Base-by-base conservation (phyloP, 805 yeast species). In the Cyberlindnera bimundalis region DNA sequence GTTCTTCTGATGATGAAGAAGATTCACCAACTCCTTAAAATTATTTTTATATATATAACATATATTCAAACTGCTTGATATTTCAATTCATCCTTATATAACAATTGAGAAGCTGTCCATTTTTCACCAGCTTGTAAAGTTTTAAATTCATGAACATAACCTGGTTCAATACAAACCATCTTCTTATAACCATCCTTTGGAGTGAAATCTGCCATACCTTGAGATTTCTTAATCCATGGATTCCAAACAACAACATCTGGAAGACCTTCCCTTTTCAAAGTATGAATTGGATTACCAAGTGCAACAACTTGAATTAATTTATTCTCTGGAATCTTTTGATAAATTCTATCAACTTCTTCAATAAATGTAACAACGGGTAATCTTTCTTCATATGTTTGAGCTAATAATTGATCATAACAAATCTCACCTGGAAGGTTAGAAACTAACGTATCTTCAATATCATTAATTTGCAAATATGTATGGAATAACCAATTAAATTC, bases 131-230 rank as follows among this genome's bases (percentile, higher is more conserved):
- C 81, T 36, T 67, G 61, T 51, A 93, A 70, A 18, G 62, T 65
- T 18, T 76, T 68, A 58, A 84, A 83, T 34, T 81, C 79, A 43
- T 76, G 72, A 29, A 93, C 98, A 51, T 81, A 73, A 31, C 99
- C 99, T 3, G 96, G 95, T 64, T 93, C 99, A 42, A 93, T 76
- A 66, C 99, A 93, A 43, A 93, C 78, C 98, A 93, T 91, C 33
- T 81, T 70, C 51, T 79, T 73, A 68, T 71, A 93, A 6, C 96
- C 98, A 39, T 65, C 62, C 60, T 85, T 87, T 37, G 98, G 99
- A 53, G 72, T 75, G 56, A 91, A 93, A 65, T 93, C 99, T 30
- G 70, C 81, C 91, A 93, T 86, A 2, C 83, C 81, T 18, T 66
- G 70, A n/a, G 93, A 77, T 61, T 84, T 86, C 42, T 83, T 74